Evolutionary conservation across 192 early-diverging fungal species (phyloP).

Genomic region (Blastocladiella britannica): DNA sequence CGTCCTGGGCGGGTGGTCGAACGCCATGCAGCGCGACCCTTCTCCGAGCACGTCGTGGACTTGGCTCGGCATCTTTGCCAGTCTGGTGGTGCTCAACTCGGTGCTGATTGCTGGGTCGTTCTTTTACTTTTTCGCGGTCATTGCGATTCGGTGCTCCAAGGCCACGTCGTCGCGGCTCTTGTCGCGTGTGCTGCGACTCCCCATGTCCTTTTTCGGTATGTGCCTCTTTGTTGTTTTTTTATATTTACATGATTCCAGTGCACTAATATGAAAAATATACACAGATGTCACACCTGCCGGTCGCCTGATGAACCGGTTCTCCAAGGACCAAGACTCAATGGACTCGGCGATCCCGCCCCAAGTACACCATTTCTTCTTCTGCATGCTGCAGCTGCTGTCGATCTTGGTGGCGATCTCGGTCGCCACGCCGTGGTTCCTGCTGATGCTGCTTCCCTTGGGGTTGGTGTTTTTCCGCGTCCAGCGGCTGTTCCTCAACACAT

Average conservation of each 20-base stretch:
- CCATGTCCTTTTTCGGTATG: neutral
- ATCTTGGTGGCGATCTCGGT: neutral
- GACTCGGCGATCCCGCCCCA: constrained; percentile 42
- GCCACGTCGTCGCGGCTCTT: neutral
- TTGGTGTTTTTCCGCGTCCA: neutral
- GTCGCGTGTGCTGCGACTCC: neutral
- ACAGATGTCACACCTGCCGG: constrained; percentile 51
- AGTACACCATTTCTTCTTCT: neutral
- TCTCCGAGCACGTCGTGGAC: neutral
- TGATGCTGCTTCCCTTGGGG: neutral
- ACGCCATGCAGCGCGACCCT: no score
- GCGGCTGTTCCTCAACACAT: neutral
- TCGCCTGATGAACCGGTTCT: constrained; percentile 72
- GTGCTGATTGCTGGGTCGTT: neutral
- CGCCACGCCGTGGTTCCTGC: constrained; percentile 1
- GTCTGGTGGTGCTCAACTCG: neutral
- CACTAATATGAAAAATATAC: no score
- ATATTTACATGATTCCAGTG: no score
- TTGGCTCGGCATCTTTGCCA: neutral
- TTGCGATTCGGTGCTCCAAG: neutral
- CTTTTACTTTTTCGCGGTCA: neutral
- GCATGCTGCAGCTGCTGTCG: neutral
- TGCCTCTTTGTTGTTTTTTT: no score
- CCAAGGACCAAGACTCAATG: constrained; percentile 61
- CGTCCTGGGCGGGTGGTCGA: neutral